phyloP scores from a whole-genome alignment of 2,329 filamentous ascomycete species.

The Arachnomyces sp. region DNA sequence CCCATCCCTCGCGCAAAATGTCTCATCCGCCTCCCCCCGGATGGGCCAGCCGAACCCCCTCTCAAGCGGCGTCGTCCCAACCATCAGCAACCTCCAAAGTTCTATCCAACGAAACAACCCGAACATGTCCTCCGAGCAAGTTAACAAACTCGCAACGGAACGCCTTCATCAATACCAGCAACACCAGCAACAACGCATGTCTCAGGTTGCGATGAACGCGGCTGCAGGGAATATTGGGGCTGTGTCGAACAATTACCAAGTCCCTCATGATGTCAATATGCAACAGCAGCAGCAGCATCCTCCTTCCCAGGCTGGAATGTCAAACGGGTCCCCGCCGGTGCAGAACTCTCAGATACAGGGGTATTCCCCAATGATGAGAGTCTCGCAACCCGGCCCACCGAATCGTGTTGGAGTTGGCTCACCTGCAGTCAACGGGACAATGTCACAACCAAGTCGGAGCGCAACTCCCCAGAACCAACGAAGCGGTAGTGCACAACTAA shows the following conservation, averaged over 20 bases:
- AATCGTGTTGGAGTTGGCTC: constrained; percentile 33
- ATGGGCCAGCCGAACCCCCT: constrained; percentile 42
- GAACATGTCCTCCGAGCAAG: constrained; percentile 45
- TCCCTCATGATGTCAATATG: constrained; percentile 29
- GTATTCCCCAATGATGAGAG: constrained; percentile 47
- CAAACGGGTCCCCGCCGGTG: constrained; percentile 29
- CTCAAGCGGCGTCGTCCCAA: constrained; percentile 46
- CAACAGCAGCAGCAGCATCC: constrained; percentile 20
- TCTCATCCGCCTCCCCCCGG: constrained; percentile 39
- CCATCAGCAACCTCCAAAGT: constrained; percentile 46
- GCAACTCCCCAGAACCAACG: constrained; percentile 40
- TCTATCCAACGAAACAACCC: constrained; percentile 46
- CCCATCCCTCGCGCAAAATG: constrained; percentile 27
- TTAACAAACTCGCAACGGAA: constrained; percentile 45
- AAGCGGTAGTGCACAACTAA: constrained; percentile 35
- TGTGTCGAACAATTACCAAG: constrained; percentile 32
- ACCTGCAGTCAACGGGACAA: constrained; percentile 37
- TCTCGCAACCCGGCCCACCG: constrained; percentile 39
- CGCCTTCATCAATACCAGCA: constrained; percentile 41
- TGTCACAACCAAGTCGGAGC: constrained; percentile 35
- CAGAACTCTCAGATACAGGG: constrained; percentile 41
- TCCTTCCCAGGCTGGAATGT: constrained; percentile 24
- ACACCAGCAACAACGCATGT: constrained; percentile 36
- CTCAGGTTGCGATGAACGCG: constrained; percentile 45
- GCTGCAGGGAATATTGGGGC: constrained; percentile 40